phyloP scores from a whole-genome alignment of 768 basidiomycete species.

The Lentinus brumalis region DNA sequence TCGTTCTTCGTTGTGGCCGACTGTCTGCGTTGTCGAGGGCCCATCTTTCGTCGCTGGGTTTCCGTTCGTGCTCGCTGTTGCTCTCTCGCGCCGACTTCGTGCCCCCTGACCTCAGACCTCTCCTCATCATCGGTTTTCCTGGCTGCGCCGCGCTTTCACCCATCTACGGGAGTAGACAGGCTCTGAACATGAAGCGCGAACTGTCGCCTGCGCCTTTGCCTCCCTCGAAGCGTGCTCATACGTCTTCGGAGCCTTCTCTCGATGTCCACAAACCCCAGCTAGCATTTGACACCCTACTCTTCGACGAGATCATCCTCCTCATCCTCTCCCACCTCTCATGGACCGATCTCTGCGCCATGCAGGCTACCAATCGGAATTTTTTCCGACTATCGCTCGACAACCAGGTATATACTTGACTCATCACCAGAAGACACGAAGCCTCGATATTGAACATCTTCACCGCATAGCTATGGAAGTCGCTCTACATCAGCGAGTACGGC shows the following conservation, averaged over 20 bases:
- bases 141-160: too few relatives aligned
- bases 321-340: conserved; percentile 74
- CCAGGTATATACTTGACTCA: conserved; percentile 45
- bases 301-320: conserved; percentile 74
- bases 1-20: too few relatives aligned
- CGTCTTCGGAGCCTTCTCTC: neutral
- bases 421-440: neutral
- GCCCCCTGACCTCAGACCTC: too few relatives aligned
- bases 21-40: too few relatives aligned
- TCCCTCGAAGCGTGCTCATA: conserved; percentile 57
- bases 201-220: conserved; percentile 46
- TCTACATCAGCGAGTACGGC: conserved; percentile 68
- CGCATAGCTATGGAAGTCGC: conserved; percentile 62
- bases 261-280: conserved; percentile 15
- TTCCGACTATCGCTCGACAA: conserved; percentile 67
- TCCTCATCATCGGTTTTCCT: too few relatives aligned
- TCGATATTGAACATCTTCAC: conserved; percentile 18
- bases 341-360: conserved; percentile 65
- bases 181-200: conserved; percentile 29
- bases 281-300: conserved; percentile 58
- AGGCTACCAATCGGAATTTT: conserved; percentile 67
- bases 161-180: too few relatives aligned
- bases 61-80: too few relatives aligned
- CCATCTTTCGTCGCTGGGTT: too few relatives aligned
- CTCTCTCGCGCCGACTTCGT: too few relatives aligned